A percentile compares a stretch with the other conserved stretches of the same genome.
phyloP scores from a whole-genome alignment of 2,329 filamentous ascomycete genomes.

The Coniochaeta prunicola region DNA sequence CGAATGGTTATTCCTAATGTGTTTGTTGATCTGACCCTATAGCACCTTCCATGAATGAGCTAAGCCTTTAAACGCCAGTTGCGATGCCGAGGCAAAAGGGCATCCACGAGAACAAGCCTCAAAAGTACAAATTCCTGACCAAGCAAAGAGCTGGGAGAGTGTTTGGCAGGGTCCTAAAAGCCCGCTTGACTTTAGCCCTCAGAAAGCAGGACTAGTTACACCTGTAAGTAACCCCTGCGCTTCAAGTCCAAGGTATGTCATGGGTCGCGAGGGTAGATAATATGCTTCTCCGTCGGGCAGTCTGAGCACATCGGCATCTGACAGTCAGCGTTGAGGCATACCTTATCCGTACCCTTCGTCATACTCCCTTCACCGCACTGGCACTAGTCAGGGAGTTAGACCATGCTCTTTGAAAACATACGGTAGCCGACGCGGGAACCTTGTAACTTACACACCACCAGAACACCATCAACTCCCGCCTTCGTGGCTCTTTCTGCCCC shows the following conservation, averaged over 20 bases:
- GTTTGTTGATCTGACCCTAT: no score
- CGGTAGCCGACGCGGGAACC: not conserved
- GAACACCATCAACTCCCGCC: not conserved
- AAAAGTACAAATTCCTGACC: no score
- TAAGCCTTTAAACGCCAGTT: no score
- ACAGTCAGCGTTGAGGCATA: not conserved
- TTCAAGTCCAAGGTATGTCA: no score
- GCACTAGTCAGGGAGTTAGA: not conserved
- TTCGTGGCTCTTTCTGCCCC: not conserved
- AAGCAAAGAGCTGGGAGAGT: no score
- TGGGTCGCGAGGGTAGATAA: not conserved
- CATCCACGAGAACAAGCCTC: no score
- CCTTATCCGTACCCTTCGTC: not conserved
- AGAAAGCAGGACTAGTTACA: not conserved
- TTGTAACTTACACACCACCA: not conserved
- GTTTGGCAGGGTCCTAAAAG: not conserved
- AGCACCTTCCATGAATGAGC: no score
- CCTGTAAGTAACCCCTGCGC: not conserved
- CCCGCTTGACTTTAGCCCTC: not conserved
- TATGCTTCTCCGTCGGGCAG: not conserved
- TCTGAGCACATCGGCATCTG: not conserved
- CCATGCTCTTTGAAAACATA: not conserved
- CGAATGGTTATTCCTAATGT: no score
- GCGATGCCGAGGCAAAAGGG: no score
- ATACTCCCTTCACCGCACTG: not conserved